phyloP scores from a whole-genome alignment of 306 rosid genomes.

The Acacia acuminata region DNA sequence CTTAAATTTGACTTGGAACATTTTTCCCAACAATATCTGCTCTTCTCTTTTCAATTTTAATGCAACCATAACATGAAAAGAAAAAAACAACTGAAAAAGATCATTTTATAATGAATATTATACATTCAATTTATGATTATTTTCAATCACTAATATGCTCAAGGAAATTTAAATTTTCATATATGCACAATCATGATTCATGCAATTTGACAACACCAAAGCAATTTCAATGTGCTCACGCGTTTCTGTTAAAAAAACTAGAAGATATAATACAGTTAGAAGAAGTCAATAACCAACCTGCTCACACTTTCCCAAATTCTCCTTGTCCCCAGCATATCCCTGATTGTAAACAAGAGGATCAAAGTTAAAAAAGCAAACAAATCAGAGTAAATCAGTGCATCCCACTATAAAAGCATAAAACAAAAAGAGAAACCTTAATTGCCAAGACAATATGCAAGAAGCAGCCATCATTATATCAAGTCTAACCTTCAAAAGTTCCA shows the following conservation, averaged over 20 bases:
- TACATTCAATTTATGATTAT: not conserved
- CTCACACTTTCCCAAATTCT: slow-evolving; percentile 85
- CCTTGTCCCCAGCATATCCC: slow-evolving; percentile 88
- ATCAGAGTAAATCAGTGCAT: slow-evolving; percentile 22
- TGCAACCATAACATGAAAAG: slow-evolving; percentile 17
- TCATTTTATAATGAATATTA: not conserved
- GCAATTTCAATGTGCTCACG: slow-evolving; percentile 22
- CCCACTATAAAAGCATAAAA: slow-evolving; percentile 21
- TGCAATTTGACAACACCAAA: slow-evolving; percentile 17
- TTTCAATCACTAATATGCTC: slow-evolving; percentile 17
- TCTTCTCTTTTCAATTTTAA: not conserved
- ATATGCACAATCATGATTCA: slow-evolving; percentile 15
- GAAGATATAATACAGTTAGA: slow-evolving; percentile 23
- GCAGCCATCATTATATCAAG: slow-evolving; percentile 24
- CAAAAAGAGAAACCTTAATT: slow-evolving; percentile 21
- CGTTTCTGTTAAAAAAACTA: slow-evolving; percentile 16
- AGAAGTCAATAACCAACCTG: slow-evolving; percentile 60
- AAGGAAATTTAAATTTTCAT: slow-evolving; percentile 19
- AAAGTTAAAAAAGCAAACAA: slow-evolving; percentile 29
- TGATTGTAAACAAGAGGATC: slow-evolving; percentile 39
- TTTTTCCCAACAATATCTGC: not conserved
- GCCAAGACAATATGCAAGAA: slow-evolving; percentile 20
- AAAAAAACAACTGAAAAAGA: slow-evolving; percentile 3
- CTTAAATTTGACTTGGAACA: slow-evolving; percentile 22
- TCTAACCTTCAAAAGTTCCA: slow-evolving; percentile 84